Percentiles rank a stretch among this genome's conserved stretches.
phyloP scores from a whole-genome alignment of 441 rosid species.

The Pelargonium citronellum region DNA sequence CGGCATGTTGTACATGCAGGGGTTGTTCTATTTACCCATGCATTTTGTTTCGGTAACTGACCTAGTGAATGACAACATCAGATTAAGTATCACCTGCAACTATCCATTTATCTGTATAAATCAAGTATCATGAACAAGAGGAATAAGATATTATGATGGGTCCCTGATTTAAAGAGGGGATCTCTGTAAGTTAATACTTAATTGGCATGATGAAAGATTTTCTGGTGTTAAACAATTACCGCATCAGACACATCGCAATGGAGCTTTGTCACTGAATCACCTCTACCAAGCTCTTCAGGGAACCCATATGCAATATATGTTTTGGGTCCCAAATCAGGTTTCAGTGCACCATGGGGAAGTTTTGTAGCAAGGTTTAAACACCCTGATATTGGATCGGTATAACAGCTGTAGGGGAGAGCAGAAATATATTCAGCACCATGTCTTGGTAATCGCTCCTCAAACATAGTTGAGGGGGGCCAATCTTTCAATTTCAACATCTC shows the following conservation, averaged over 20 bases:
- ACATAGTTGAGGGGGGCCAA: constrained; percentile 90
- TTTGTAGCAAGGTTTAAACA: constrained; percentile 73
- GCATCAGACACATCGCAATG: constrained; percentile 97
- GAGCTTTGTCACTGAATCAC: constrained; percentile 90
- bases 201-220: background rate
- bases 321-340: constrained; percentile 95
- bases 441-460: constrained; percentile 81
- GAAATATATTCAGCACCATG: constrained; percentile 83
- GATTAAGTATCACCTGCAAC: background rate
- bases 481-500: constrained; percentile 95
- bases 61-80: background rate
- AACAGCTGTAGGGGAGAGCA: constrained; percentile 82
- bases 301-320: constrained; percentile 87
- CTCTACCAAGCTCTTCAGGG: constrained; percentile 75
- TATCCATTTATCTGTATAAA: background rate
- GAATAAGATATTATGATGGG: background rate
- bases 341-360: constrained; percentile 56
- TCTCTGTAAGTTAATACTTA: background rate
- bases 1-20: background rate
- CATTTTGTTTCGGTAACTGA: background rate
- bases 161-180: background rate
- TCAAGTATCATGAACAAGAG: constrained; percentile 17
- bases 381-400: constrained; percentile 74
- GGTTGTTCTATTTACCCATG: background rate
- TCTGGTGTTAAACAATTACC: constrained; percentile 31